phyloP scores from a whole-genome alignment of 2,329 filamentous ascomycete species.

The Talaromyces rugulosus region DNA sequence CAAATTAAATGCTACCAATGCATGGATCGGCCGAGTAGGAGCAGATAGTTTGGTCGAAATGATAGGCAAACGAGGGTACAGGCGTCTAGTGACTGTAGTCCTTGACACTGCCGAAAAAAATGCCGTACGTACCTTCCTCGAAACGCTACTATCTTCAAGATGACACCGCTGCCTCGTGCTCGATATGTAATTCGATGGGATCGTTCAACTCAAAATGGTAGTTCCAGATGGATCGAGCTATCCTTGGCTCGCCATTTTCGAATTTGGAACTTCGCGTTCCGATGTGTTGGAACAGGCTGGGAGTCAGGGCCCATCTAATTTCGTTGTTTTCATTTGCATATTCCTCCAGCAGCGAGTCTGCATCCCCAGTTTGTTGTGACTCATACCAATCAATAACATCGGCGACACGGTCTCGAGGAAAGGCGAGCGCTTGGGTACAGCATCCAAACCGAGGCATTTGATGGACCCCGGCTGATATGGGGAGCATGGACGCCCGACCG shows the following conservation, averaged over 20 bases:
- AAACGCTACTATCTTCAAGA: neutral
- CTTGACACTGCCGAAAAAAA: neutral
- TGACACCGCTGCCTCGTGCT: neutral
- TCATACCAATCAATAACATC: slow-evolving; percentile 29
- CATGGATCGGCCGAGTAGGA: neutral
- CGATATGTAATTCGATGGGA: neutral
- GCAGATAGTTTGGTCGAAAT: neutral
- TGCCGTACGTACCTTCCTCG: neutral
- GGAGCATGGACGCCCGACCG: slow-evolving; percentile 36
- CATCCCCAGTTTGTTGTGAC: slow-evolving; percentile 29
- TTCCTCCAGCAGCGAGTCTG: slow-evolving; percentile 39
- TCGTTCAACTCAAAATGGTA: slow-evolving; percentile 19
- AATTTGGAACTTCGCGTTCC: slow-evolving; percentile 37
- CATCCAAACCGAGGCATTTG: slow-evolving; percentile 40
- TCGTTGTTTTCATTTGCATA: slow-evolving; percentile 35
- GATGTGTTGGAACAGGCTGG: slow-evolving; percentile 43
- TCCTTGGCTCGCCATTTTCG: neutral
- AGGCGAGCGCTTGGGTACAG: slow-evolving; percentile 43
- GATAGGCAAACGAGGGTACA: neutral
- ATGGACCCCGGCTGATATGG: slow-evolving; percentile 32
- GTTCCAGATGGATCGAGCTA: slow-evolving; percentile 16
- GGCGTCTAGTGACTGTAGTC: neutral
- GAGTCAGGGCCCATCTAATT: slow-evolving; percentile 40
- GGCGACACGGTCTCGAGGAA: slow-evolving; percentile 28
- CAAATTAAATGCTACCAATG: neutral